phyloP scores from a whole-genome alignment of 2,329 filamentous ascomycete species.

The Trichothecium sympodiale region DNA sequence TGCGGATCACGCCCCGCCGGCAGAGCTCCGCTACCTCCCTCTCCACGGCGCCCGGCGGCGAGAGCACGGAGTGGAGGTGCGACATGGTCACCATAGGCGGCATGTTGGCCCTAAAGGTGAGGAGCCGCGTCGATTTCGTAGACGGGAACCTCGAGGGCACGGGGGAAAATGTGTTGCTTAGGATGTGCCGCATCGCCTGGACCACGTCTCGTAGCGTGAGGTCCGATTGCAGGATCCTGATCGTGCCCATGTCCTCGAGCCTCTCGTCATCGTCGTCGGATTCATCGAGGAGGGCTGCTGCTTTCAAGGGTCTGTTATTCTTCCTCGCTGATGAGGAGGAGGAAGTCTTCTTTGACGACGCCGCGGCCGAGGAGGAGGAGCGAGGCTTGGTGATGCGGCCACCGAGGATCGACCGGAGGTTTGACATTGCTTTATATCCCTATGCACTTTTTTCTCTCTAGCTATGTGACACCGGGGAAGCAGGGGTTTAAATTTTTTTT shows the following conservation, averaged over 20 bases:
- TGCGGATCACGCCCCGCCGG: constrained; percentile 44
- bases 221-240: constrained; percentile 42
- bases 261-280: too few species aligned
- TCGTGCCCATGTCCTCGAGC: constrained; percentile 50
- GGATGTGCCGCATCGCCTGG: constrained; percentile 54
- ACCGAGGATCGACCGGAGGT: background rate
- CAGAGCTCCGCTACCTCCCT: constrained; percentile 54
- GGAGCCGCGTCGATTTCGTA: constrained; percentile 48
- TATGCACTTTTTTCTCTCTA: too few species aligned
- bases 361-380: background rate
- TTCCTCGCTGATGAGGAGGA: too few species aligned
- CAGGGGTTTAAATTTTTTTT: too few species aligned
- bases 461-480: too few species aligned
- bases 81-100: constrained; percentile 55
- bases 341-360: background rate
- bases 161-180: constrained; percentile 49
- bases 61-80: constrained; percentile 54
- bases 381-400: too few species aligned
- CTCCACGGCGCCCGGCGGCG: constrained; percentile 50
- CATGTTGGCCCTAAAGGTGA: constrained; percentile 47
- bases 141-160: constrained; percentile 54
- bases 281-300: too few species aligned
- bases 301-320: background rate
- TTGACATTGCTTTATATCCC: too few species aligned
- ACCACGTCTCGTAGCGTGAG: constrained; percentile 48